These are phyloP conservation scores for Suhomyces kunorum DNA, from an alignment of 1,139 yeast genomes.

Conservation along the genomic window DNA sequence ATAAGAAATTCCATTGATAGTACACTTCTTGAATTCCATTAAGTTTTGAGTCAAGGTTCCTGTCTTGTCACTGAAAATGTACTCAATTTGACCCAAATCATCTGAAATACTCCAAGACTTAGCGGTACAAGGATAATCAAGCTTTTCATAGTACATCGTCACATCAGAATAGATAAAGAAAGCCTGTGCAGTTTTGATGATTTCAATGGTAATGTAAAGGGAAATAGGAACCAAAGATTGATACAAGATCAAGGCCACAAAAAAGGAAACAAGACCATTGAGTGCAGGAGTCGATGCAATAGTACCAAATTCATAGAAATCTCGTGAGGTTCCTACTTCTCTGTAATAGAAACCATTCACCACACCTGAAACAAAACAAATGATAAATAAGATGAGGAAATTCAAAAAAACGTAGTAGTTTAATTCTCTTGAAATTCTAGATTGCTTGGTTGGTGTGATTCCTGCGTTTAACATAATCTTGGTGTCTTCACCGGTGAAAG, in stretches of 20 bases:
- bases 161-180: slow-evolving; percentile 56
- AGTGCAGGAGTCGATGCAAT: slow-evolving; percentile 51
- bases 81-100: slow-evolving; percentile 66
- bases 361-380: slow-evolving; percentile 55
- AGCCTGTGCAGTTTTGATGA: slow-evolving; percentile 60
- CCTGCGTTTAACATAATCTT: slow-evolving; percentile 62
- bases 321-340: slow-evolving; percentile 35
- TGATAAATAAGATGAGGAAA: slow-evolving; percentile 46
- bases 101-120: slow-evolving; percentile 65
- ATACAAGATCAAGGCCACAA: slow-evolving; percentile 55
- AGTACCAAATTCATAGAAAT: slow-evolving; percentile 50
- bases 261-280: slow-evolving; percentile 53
- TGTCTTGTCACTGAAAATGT: slow-evolving; percentile 61
- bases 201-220: slow-evolving; percentile 59
- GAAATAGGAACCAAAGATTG: slow-evolving; percentile 64
- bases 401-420: slow-evolving; percentile 52
- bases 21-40: slow-evolving; percentile 63
- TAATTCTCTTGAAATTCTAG: slow-evolving; percentile 52
- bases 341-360: slow-evolving; percentile 54
- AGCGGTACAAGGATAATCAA: slow-evolving; percentile 62
- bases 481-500: slow-evolving; percentile 56
- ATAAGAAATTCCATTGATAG: slow-evolving; percentile 54
- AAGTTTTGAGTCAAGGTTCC: slow-evolving; percentile 63
- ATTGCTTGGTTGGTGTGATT: slow-evolving; percentile 57
- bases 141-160: slow-evolving; percentile 50